A percentile compares a stretch with the other conserved stretches of the same genome.
phyloP scores from a whole-genome alignment of 768 basidiomycete species.

The Ramaria sp. region DNA sequence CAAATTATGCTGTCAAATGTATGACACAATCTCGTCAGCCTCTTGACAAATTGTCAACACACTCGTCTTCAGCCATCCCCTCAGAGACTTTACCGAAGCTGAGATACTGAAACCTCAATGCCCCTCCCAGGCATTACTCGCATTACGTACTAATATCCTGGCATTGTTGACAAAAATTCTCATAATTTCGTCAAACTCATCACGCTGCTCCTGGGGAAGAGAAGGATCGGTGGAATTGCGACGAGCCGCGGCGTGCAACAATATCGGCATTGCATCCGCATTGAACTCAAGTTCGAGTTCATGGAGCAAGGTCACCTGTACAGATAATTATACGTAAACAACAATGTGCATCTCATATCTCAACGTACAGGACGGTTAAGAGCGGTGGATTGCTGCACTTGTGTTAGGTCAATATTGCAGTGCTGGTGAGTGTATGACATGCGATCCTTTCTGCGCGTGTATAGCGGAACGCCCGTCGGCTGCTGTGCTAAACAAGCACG shows the following conservation, averaged over 20 bases:
- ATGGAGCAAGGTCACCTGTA: constrained; percentile 34
- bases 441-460: constrained; percentile 75
- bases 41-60: no score
- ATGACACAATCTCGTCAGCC: no score
- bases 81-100: no score
- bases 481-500: constrained; percentile 37
- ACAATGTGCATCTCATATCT: neutral
- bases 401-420: constrained; percentile 87
- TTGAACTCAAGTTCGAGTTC: constrained; percentile 80
- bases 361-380: constrained; percentile 39
- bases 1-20: no score
- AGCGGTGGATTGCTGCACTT: constrained; percentile 55
- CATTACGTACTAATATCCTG: constrained; percentile 78
- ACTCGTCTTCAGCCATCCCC: no score
- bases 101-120: no score
- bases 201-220: constrained; percentile 50
- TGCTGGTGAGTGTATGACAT: constrained; percentile 92
- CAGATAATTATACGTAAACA: neutral
- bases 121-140: constrained; percentile 17
- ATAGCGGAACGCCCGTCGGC: constrained; percentile 49
- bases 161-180: constrained; percentile 90
- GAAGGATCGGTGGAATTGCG: constrained; percentile 41
- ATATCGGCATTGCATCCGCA: constrained; percentile 47
- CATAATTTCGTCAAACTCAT: constrained; percentile 83
- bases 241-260: constrained; percentile 62